Base-by-base conservation (phyloP, 148 eudicot species). In the Hydrangea macrophylla region DNA sequence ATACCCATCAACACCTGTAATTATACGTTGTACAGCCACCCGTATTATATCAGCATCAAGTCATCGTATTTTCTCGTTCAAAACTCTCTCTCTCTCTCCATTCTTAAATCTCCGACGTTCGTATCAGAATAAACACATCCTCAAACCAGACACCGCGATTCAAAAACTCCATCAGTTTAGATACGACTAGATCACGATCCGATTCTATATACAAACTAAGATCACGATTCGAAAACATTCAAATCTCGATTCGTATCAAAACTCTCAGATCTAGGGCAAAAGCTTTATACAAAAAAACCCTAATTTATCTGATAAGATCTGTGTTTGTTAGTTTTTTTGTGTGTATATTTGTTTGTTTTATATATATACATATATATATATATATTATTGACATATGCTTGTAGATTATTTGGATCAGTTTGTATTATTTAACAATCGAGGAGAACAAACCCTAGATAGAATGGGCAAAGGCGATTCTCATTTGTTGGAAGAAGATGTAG, bases 401-500 rank as follows among this genome's bases (percentile, higher is more conserved):
- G 60, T 27, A 37, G 55, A 54, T 28, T 35, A 69, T 57, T 76
- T 48, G 51, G 70, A 69, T 71, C 61, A 56, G 50, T 51, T 65
- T 58, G 60, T 23, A 32, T 57, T 68, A n/a, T n/a, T n/a, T 50
- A 60, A 72, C 55, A 37, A 68, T 60, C 65, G 40, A 51, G 68
- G n/a, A n/a, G n/a, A 70, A 50, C 50, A 74, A 80, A 76, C 75
- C 83, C 73, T 81, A 77, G 72, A 42, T 11, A 57, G 51, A 55
- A 78, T 76, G 82, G 87, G 82, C 23, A 78, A 66, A 58, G 78
- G 70, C 18, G 78, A 65, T 36, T 65, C 65, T 65, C 50, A 69
- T 33, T 70, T 64, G 24, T 78, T 83, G 11, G 68, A n/a, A n/a
- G n/a, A 66, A 9, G 88, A 80, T n/a, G 79, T 77, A 32, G 94